Base-by-base conservation (phyloP, 108 stramenopile species). In the Cyclostephanos tholiformis region DNA sequence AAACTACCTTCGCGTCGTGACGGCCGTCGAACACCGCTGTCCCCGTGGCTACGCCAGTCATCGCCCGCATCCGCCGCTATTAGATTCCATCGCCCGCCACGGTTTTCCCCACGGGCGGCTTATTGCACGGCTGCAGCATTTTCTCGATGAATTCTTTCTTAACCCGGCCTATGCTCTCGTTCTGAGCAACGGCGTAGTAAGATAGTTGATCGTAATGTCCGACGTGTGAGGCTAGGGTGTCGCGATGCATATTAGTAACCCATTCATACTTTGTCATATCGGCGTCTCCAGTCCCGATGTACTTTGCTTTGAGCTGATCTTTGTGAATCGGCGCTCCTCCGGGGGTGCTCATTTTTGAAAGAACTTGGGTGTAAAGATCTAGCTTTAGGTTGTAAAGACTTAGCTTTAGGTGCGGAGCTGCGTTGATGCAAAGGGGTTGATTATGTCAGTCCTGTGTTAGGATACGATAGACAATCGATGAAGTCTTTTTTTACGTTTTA, bases 161-260 rank as follows among this genome's bases (percentile, higher is more conserved):
- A 32, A 90, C 88, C 52, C 98, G 82, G 27, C 96, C 98, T 43
- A 97, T 72, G 46, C 91, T 85, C 75, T 97, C 91, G 77, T 98
- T 98, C 84, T 98, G 93, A n/a, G 97, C 98, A 9, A 97, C 97
- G 14, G 98, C 96, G 62, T 94, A 91, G 80, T 96, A 99, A 11
- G 82, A 79, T 41, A 99, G 65, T 82, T 97, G 92, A 86, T 99
- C 99, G 82, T 90, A 86, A 72, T 98, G 97, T 8, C 97, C 98
- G 4, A 99, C 68, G 67, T 96, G 93, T 50, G 89, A 89, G 7
- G 98, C 97, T 20, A 96, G 84, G 8, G 97, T 96, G 86, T 99
- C 99, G 27, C 99, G 95, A 79, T 99, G 98, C 87, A 97, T 96
- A 81, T 99, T 99, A 9, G 91, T 89, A 17, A 93, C 81, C 95